Conservation (phyloP, 352 stramenopile genomes). For the Phytophthora pini region DNA sequence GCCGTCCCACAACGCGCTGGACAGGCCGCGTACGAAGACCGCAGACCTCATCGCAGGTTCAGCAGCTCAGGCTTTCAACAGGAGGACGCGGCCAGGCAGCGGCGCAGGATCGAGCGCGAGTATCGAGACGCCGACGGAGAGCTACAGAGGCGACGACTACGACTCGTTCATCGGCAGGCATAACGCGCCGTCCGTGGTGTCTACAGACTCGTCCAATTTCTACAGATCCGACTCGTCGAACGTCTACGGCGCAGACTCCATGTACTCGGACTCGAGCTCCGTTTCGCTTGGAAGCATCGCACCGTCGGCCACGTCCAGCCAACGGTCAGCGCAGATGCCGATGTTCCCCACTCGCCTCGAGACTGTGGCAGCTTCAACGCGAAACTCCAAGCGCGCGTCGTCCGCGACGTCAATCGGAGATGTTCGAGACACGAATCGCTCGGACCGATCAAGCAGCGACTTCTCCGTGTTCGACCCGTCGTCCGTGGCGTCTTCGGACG, state of each 20-base stretch:
- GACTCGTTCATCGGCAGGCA: constrained; percentile 35
- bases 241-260: constrained; percentile 13
- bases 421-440: constrained; percentile 33
- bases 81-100: constrained; percentile 11
- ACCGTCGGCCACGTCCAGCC: constrained; percentile 15
- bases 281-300: constrained; percentile 31
- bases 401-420: constrained; percentile 30
- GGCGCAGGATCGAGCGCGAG: constrained; percentile 8
- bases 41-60: constrained; percentile 26
- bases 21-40: constrained; percentile 10
- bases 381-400: constrained; percentile 18
- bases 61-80: constrained; percentile 29
- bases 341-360: constrained; percentile 15
- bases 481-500: constrained; percentile 15
- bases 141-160: constrained; percentile 28
- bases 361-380: constrained; percentile 18
- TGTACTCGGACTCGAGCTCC: constrained; percentile 28
- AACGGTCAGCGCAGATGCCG: constrained; percentile 11
- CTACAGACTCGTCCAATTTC: constrained; percentile 19
- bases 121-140: constrained; percentile 40
- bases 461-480: constrained; percentile 53
- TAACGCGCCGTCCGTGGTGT: constrained; percentile 15
- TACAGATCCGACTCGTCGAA: constrained; percentile 8
- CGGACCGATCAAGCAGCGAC: constrained; percentile 40
- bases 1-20: constrained; percentile 15